These are phyloP conservation scores for Backusella tuberculispora DNA, from an alignment of 192 early-diverging fungal species.

Conservation along the genomic window DNA sequence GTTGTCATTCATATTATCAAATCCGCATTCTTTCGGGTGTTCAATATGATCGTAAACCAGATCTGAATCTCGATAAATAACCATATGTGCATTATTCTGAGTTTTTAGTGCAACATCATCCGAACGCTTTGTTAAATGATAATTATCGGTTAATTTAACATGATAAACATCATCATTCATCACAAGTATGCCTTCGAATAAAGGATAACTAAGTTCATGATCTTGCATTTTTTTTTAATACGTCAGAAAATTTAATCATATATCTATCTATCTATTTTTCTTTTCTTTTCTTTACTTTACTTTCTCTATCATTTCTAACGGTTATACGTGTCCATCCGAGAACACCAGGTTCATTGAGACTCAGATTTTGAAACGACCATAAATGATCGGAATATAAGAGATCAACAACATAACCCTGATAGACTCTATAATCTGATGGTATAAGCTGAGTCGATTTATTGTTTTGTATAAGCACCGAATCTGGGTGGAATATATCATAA, in stretches of 20 bases:
- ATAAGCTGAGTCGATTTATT: conserved; percentile 33
- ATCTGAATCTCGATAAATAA: conserved; percentile 70
- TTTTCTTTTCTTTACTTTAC: conserved; percentile 23
- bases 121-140: conserved; percentile 53
- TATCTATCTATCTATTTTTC: conserved; percentile 2
- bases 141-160: conserved; percentile 58
- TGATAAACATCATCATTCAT: conserved; percentile 58
- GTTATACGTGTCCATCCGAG: conserved; percentile 61
- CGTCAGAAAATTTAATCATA: neutral
- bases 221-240: neutral
- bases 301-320: conserved; percentile 44
- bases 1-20: conserved; percentile 15
- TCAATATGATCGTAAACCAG: conserved; percentile 27
- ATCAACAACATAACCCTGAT: conserved; percentile 55
- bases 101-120: conserved; percentile 51
- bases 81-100: conserved; percentile 46
- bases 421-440: conserved; percentile 53
- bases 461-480: conserved; percentile 45
- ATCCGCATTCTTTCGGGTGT: conserved; percentile 8
- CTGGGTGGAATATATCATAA: conserved; percentile 70
- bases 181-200: conserved; percentile 64
- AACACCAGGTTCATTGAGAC: conserved; percentile 51
- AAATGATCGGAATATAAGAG: conserved; percentile 24
- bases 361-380: conserved; percentile 33
- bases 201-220: conserved; percentile 35